Base-by-base conservation (phyloP, 2,329 filamentous ascomycete species). In the Colletotrichum karsti region DNA sequence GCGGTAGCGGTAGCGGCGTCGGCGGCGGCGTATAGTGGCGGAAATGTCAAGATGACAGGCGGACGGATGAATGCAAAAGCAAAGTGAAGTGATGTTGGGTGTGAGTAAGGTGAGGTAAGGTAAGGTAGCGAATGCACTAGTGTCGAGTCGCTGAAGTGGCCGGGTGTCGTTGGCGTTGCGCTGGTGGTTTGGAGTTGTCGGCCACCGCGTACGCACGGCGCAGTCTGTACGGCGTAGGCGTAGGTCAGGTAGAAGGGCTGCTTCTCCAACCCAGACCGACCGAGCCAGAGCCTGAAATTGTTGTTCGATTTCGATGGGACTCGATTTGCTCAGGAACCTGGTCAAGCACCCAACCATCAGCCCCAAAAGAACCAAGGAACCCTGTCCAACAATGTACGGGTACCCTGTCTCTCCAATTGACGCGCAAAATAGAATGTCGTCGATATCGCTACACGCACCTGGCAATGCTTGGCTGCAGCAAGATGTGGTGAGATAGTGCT, bases 1-100 rank as follows among this genome's bases (percentile, higher is more conserved):
- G 54, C 35, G 46, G 33, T n/a, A n/a, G n/a, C n/a, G n/a, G n/a
- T n/a, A n/a, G n/a, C n/a, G n/a, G n/a, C n/a, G n/a, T n/a, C 18
- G n/a, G 28, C 28, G 42, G 42, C 44, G 53, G 33, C 20, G 33
- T 24, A 50, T 33, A 35, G 56, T 64, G 28, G 61, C 35, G 46
- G 33, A 30, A n/a, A 51, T 30, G 15, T 22, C 37, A 35, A 35
- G 26, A 42, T 41, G 33, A 48, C 33, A 50, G 33, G 37, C 53
- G 53, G 54, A 44, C 15, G 33, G 61, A 59, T 30, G 61, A 42
- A 18, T 51, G 44, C 28, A 42, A 60, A 64, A 42, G 54, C 35
- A 64, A 60, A 15, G 35, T 51, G 44, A 59, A 41, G 61, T 24
- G 30, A 33, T 24, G 18, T 18, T 28, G 28, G n/a, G 15, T 46